Conservation (phyloP, 495 filamentous ascomycete genomes). For the Xylaria curta region DNA sequence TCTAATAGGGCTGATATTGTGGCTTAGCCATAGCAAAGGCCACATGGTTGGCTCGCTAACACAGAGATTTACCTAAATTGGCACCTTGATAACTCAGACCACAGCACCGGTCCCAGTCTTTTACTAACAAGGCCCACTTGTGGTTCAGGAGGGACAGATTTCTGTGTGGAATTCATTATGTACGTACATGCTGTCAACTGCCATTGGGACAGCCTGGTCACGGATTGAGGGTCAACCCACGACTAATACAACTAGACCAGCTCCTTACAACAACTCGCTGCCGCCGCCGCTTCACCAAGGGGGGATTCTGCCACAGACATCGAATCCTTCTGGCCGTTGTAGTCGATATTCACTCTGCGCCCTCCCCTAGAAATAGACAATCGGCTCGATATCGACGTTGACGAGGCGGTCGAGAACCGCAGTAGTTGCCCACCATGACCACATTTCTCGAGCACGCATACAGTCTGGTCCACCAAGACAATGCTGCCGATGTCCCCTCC, state of each 20-base stretch:
- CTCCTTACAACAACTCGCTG: constrained; percentile 9
- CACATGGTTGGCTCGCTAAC: background rate
- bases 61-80: no score
- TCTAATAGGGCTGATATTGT: background rate
- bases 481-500: constrained; percentile 87
- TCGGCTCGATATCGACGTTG: constrained; percentile 17
- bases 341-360: background rate
- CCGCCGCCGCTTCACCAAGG: constrained; percentile 18
- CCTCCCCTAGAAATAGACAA: constrained; percentile 19
- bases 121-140: constrained; percentile 17
- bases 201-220: constrained; percentile 30
- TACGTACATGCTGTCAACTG: constrained; percentile 14
- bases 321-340: background rate
- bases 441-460: constrained; percentile 92
- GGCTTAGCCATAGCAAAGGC: background rate
- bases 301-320: background rate
- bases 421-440: constrained; percentile 73
- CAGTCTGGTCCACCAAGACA: constrained; percentile 95
- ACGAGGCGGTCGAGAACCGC: constrained; percentile 40
- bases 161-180: constrained; percentile 27
- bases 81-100: background rate
- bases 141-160: constrained; percentile 45
- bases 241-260: constrained; percentile 11
- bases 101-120: background rate
- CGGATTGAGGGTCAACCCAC: constrained; percentile 23